These are phyloP conservation scores for Scortechinia acanthostroma DNA, from an alignment of 2,329 filamentous ascomycete species.

Conservation along the genomic window DNA sequence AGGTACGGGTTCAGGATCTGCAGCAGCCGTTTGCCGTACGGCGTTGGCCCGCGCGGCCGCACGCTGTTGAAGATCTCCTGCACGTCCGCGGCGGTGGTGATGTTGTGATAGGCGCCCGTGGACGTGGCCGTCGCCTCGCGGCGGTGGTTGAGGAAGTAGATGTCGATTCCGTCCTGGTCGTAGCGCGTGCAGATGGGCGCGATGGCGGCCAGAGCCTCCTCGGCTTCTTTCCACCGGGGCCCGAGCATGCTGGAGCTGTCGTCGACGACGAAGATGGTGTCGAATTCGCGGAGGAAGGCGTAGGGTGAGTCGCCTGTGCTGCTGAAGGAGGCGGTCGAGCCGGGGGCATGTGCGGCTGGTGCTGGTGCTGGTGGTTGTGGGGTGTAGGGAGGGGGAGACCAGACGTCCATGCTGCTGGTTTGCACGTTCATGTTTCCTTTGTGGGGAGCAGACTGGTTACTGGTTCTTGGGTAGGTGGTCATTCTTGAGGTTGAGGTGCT, in stretches of 20 bases:
- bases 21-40: constrained; percentile 47
- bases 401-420: no score
- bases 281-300: constrained; percentile 48
- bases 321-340: no score
- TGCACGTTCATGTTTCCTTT: no score
- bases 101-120: constrained; percentile 10
- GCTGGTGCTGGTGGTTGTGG: neutral
- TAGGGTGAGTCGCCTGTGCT: constrained; percentile 26
- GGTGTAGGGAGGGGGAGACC: neutral
- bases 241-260: constrained; percentile 52
- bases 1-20: constrained; percentile 50
- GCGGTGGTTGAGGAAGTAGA: constrained; percentile 55
- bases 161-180: constrained; percentile 58
- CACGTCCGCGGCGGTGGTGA: constrained; percentile 19
- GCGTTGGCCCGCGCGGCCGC: constrained; percentile 44
- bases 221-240: constrained; percentile 44
- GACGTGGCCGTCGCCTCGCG: no score
- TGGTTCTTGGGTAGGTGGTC: no score
- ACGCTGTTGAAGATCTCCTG: constrained; percentile 49
- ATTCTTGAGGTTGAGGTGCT: no score
- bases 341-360: neutral
- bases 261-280: constrained; percentile 61
- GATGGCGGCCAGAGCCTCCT: constrained; percentile 47
- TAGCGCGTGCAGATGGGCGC: constrained; percentile 55
- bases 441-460: no score